Evolutionary conservation across 441 rosid species (phyloP), one percentile per base, ranked within the genome.

Genomic region (Erysimum cheiri): DNA sequence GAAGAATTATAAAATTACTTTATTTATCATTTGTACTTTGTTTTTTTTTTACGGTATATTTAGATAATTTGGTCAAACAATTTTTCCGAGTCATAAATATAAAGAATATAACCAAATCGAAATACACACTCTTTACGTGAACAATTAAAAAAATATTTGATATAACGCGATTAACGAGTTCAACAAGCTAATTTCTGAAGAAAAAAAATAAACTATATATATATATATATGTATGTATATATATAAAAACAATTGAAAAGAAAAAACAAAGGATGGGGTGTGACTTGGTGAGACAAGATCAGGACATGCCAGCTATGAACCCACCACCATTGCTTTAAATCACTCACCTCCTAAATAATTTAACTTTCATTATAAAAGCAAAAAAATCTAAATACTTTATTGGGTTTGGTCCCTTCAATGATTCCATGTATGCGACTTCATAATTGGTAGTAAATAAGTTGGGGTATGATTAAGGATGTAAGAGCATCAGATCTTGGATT

Each of bases 291-390:
- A 75, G 74, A 63, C 78, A 69, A 49, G 70, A 69, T 69, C 67
- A 57, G 15, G 62, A 75, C 75, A 69, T 57, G 79, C 70, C 79
- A 75, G 79, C 79, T 32, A 47, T 26, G 71, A 75, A 56, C 75
- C 79, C 67, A 75, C 70, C 79, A 75, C 78, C 67, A 9, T 39
- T 28, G 65, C 70, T 69, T 75, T 56, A 47, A 47, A 55, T 70
- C 49, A 57, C 44, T 47, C 71, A 13, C 24, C 47, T 67, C 50
- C 41, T 49, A 68, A 74, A 74, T 73, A 12, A 74, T 74, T 74
- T 13, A 44, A 61, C 53, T 39, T 60, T 53, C 50, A 60, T 52
- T 55, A 41, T 67, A 49, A 70, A 5, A 50, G 5, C 6, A 29
- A 54, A 41, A 28, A 26, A 46, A 31, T 43, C 22, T 2, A 36